phyloP scores from a whole-genome alignment of 2,329 filamentous ascomycete species.

The Microdochium paspali region DNA sequence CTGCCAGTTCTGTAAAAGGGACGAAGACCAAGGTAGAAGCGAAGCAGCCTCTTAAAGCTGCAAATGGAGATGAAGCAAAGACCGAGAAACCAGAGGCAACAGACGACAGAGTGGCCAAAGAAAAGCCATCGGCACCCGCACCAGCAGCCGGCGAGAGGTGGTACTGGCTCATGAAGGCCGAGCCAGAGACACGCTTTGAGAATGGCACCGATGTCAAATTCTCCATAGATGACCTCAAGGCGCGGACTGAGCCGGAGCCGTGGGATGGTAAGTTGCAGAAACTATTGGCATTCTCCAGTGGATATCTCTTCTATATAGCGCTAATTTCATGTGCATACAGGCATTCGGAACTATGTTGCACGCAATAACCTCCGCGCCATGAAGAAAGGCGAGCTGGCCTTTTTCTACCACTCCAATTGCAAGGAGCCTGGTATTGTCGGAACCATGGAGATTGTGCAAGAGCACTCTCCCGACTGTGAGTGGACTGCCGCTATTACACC shows the following conservation, averaged over 20 bases:
- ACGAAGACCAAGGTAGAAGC: too few relatives aligned
- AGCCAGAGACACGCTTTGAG: slow-evolving; percentile 79
- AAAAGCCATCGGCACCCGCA: not conserved
- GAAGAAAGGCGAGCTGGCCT: slow-evolving; percentile 84
- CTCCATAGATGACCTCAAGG: slow-evolving; percentile 81
- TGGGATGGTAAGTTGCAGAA: slow-evolving; percentile 66
- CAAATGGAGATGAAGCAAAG: not conserved
- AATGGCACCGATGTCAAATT: slow-evolving; percentile 86
- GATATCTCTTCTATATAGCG: slow-evolving; percentile 9
- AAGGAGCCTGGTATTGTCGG: slow-evolving; percentile 83
- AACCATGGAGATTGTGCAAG: slow-evolving; percentile 79
- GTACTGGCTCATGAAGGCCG: slow-evolving; percentile 80
- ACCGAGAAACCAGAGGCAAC: not conserved
- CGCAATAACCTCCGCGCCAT: slow-evolving; percentile 86
- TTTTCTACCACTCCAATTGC: slow-evolving; percentile 96
- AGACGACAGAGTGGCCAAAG: not conserved
- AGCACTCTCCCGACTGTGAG: slow-evolving; percentile 71
- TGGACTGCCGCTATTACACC: too few relatives aligned
- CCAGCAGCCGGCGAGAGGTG: slow-evolving; percentile 10
- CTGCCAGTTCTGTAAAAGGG: not conserved
- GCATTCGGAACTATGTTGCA: slow-evolving; percentile 38
- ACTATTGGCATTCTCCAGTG: not conserved
- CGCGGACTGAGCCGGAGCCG: slow-evolving; percentile 66
- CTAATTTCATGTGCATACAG: slow-evolving; percentile 11
- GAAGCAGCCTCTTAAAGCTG: not conserved